phyloP scores from a whole-genome alignment of 2,329 filamentous ascomycete species.

The Pseudogymnoascus pannorum region DNA sequence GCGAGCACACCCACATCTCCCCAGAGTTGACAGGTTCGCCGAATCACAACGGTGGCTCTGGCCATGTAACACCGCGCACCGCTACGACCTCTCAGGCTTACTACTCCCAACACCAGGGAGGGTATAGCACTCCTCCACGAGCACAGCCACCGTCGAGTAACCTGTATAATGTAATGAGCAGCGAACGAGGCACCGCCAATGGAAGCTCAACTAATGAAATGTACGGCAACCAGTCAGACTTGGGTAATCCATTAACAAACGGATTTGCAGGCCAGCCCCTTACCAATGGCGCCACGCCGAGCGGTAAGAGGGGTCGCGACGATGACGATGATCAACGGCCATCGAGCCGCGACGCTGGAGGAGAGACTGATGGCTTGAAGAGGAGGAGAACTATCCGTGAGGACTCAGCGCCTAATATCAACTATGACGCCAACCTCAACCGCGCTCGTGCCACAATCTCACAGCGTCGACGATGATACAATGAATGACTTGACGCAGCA shows the following conservation, averaged over 20 bases:
- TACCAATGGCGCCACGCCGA: conserved; percentile 53
- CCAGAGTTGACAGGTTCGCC: conserved; percentile 80
- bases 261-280: conserved; percentile 57
- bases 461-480: conserved; percentile 28
- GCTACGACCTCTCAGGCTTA: conserved; percentile 64
- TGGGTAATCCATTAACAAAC: conserved; percentile 48
- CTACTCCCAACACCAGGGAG: conserved; percentile 54
- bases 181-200: conserved; percentile 61
- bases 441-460: conserved; percentile 41
- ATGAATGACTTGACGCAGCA: neutral
- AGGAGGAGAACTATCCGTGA: conserved; percentile 72
- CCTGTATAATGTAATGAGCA: conserved; percentile 84
- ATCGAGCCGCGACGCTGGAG: conserved; percentile 45
- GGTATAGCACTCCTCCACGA: conserved; percentile 73
- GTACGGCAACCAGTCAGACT: conserved; percentile 60
- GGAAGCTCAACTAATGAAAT: conserved; percentile 60
- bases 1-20: conserved; percentile 69
- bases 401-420: conserved; percentile 39
- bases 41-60: conserved; percentile 69
- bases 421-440: conserved; percentile 41
- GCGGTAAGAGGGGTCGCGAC: conserved; percentile 36
- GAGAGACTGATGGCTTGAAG: conserved; percentile 60
- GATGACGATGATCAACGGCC: conserved; percentile 49
- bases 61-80: conserved; percentile 78
- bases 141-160: conserved; percentile 64